Evolutionary conservation across 768 basidiomycete genomes (phyloP).

Genomic region (Baorangia bicolor): DNA sequence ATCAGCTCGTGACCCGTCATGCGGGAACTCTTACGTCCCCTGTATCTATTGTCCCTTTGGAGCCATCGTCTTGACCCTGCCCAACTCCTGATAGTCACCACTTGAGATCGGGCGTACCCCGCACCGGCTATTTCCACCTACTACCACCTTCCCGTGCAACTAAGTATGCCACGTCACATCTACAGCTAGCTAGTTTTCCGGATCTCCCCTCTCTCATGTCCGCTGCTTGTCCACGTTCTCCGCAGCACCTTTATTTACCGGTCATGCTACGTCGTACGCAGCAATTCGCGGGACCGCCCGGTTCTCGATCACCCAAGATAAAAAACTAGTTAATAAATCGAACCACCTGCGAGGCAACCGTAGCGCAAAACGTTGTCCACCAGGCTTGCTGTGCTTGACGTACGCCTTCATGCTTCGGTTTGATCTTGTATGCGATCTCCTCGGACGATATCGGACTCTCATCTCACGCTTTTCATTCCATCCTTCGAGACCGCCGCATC

Average conservation of each 20-base stretch:
- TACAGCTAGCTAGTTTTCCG: too few relatives aligned
- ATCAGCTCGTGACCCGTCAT: slow-evolving; percentile 8
- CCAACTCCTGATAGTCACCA: not conserved
- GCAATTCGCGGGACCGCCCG: slow-evolving; percentile 23
- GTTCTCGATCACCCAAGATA: slow-evolving; percentile 7
- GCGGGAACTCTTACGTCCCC: slow-evolving; percentile 4
- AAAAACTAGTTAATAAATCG: slow-evolving; percentile 3
- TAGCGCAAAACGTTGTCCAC: slow-evolving; percentile 1
- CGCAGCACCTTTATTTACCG: slow-evolving; percentile 15
- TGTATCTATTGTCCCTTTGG: not conserved
- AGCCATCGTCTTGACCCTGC: slow-evolving; percentile 13
- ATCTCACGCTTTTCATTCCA: slow-evolving; percentile 4
- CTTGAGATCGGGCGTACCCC: not conserved
- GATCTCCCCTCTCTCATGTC: slow-evolving; percentile 6
- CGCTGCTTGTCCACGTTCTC: slow-evolving; percentile 10
- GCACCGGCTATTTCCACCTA: not conserved
- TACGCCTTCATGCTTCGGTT: slow-evolving; percentile 6
- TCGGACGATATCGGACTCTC: slow-evolving; percentile 14
- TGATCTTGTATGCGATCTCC: slow-evolving; percentile 18
- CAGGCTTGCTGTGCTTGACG: slow-evolving; percentile 17
- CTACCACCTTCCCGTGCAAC: not conserved
- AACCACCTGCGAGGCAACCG: not conserved
- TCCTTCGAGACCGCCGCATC: not conserved
- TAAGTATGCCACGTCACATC: not conserved
- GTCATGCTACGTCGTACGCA: slow-evolving; percentile 1